Evolutionary conservation across 176 grass and related monocot genomes (phyloP), one percentile per base, ranked within the genome.

Genomic region (Alopecurus myosuroides): DNA sequence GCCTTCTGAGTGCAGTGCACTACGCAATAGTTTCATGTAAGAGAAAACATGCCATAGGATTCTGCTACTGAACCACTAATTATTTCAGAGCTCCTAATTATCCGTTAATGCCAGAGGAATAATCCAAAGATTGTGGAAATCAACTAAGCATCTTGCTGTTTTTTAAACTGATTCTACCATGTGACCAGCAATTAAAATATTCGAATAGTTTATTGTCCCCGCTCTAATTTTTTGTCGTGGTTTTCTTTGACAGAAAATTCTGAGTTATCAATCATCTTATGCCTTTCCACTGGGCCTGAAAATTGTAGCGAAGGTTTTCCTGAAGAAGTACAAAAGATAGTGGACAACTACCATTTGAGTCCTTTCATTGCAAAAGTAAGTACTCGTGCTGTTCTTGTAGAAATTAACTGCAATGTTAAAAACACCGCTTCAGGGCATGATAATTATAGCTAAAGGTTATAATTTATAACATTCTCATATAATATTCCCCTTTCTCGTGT

Each of bases 231-330:
- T 66, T 20, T 89, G 5, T 81, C 67, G 25, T 74, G 66, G 19
- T 45, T 86, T 52, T 65, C 12, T 62, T 82, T 79, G 76, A 76
- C 83, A 95, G 96, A 90, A 85, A 95, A 87, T 85, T 49, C 90
- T 35, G 89, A 92, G 44, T 77, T 98, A 70, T 94, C 96, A 28
- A 92, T 98, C 45, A 92, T 98, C 49, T 81, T 98, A 86, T 95
- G 89, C 19, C 35, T 88, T 90, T 91, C 86, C 13, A 65, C 33
- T 85, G 96, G 91, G 83, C 64, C 77, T 83, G 74, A 86, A 87
- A 75, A 69, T 56, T 83, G 66, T 74, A 45, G 80, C 20, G 62
- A 94, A 46, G 78, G 33, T 45, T 49, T 93, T 84, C 62, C 93
- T 80, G 85, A 66, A 76, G 93, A 78, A 77, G 41, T 98, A 26